Evolutionary conservation across 768 basidiomycete species (phyloP).

Genomic region (Rhodosporidiobolus odoratus): DNA sequence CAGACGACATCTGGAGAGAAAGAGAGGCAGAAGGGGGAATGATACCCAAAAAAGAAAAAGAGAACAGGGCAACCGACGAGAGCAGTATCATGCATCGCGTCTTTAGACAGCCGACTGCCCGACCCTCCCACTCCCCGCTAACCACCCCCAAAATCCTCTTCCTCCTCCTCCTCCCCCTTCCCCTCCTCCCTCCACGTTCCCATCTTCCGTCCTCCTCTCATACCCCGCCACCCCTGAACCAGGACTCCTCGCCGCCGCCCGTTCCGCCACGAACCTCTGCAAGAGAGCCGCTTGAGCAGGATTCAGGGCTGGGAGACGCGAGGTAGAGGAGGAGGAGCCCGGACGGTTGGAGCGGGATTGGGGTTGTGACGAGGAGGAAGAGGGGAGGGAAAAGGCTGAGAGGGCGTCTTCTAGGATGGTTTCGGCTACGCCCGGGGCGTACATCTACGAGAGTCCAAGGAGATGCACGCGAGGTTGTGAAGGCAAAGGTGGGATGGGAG

Average conservation of each 20-base stretch:
- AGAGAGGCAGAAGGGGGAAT: neutral
- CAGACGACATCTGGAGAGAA: constrained; percentile 2
- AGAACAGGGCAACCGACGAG: constrained; percentile 38
- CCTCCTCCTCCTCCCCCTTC: neutral
- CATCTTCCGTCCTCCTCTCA: constrained; percentile 14
- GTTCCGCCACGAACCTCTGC: constrained; percentile 5
- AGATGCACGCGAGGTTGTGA: neutral
- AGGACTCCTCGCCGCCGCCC: neutral
- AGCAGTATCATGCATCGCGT: constrained; percentile 32
- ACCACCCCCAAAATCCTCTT: constrained; percentile 11
- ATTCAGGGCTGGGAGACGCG: neutral
- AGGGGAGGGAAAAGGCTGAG: neutral
- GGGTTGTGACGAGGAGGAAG: neutral
- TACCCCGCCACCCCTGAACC: constrained; percentile 1
- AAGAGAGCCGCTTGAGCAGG: constrained; percentile 1
- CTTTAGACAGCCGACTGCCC: neutral
- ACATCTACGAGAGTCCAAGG: constrained; percentile 8
- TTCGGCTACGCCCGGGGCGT: constrained; percentile 45
- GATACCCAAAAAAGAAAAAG: constrained; percentile 15
- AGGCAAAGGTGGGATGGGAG: neutral
- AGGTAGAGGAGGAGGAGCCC: neutral
- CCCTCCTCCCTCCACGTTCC: neutral
- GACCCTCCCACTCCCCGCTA: neutral
- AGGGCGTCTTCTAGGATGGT: constrained; percentile 42
- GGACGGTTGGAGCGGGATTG: neutral